A percentile compares a stretch with the other conserved stretches of the same genome.
These are phyloP conservation scores for Pseudopyrenochaeta lycopersici DNA, from an alignment of 2,329 filamentous ascomycete genomes.

Conservation along the genomic window DNA sequence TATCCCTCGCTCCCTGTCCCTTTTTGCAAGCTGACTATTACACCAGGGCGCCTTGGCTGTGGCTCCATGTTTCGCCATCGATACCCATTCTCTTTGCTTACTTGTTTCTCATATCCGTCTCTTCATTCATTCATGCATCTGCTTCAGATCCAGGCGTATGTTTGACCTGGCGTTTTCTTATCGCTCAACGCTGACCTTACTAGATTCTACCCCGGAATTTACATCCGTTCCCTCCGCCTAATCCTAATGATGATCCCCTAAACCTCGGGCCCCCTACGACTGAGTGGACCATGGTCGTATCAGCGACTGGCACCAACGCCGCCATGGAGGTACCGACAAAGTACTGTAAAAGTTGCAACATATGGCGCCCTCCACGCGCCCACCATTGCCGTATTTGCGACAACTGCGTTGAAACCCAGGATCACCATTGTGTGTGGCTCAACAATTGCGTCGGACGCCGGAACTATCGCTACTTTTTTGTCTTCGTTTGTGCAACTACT, in stretches of 20 bases:
- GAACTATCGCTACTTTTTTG: slow-evolving; percentile 98
- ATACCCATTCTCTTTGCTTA: slow-evolving; percentile 92
- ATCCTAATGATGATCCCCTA: slow-evolving; percentile 81
- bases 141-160: slow-evolving; percentile 90
- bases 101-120: slow-evolving; percentile 87
- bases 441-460: slow-evolving; percentile 97
- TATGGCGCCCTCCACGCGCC: slow-evolving; percentile 94
- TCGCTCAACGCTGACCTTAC: slow-evolving; percentile 21
- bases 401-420: slow-evolving; percentile 95
- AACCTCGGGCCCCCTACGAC: slow-evolving; percentile 84
- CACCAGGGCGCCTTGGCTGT: slow-evolving; percentile 76
- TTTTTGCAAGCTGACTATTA: slow-evolving; percentile 26
- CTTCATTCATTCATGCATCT: slow-evolving; percentile 93
- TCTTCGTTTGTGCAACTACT: slow-evolving; percentile 83
- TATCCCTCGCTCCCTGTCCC: background rate
- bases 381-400: slow-evolving; percentile 98
- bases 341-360: slow-evolving; percentile 96
- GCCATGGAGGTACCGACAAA: slow-evolving; percentile 99
- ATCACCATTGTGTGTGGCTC: slow-evolving; percentile 98
- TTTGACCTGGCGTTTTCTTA: slow-evolving; percentile 28
- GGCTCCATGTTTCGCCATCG: slow-evolving; percentile 85
- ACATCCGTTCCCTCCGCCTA: slow-evolving; percentile 82
- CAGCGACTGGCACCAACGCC: slow-evolving; percentile 75
- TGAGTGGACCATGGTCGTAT: slow-evolving; percentile 92
- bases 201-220: slow-evolving; percentile 93